Percentiles rank a stretch among this genome's conserved stretches.
phyloP scores from a whole-genome alignment of 1,284 basidiomycete genomes.

The Ganoderma meredithae region DNA sequence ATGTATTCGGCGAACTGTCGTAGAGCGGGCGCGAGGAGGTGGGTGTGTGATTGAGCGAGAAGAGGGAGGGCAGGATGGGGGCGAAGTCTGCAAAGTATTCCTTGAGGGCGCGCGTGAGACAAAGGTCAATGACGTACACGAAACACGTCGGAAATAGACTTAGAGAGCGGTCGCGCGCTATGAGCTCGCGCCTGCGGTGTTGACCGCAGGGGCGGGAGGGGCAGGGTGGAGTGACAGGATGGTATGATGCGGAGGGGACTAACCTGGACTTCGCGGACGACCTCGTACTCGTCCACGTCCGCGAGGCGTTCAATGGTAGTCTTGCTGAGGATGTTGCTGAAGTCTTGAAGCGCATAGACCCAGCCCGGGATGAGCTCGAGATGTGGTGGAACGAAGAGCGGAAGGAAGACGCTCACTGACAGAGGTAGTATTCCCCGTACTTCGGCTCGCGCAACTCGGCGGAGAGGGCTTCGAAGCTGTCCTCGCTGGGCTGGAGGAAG shows the following conservation, averaged over 20 bases:
- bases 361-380: constrained; percentile 10
- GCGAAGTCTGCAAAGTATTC: constrained; percentile 97
- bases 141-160: not conserved
- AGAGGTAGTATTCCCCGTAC: constrained; percentile 97
- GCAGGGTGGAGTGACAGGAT: not conserved
- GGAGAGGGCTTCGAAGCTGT: constrained; percentile 85
- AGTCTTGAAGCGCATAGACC: constrained; percentile 63
- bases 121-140: not conserved
- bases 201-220: not conserved
- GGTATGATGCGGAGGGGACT: constrained; percentile 33
- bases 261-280: constrained; percentile 96
- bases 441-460: constrained; percentile 88
- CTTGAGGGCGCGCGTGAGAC: constrained; percentile 50
- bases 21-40: constrained; percentile 69
- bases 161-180: not conserved
- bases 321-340: constrained; percentile 94
- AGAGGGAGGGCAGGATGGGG: constrained; percentile 86
- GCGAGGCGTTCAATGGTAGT: constrained; percentile 92
- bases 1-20: constrained; percentile 67
- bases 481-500: constrained; percentile 85
- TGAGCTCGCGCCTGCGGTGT: not conserved
- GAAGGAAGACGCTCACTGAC: constrained; percentile 79
- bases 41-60: constrained; percentile 87
- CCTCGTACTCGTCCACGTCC: constrained; percentile 94
- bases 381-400: constrained; percentile 21